phyloP scores from a whole-genome alignment of 257 asterid genomes.

The Salvia rosmarinus region DNA sequence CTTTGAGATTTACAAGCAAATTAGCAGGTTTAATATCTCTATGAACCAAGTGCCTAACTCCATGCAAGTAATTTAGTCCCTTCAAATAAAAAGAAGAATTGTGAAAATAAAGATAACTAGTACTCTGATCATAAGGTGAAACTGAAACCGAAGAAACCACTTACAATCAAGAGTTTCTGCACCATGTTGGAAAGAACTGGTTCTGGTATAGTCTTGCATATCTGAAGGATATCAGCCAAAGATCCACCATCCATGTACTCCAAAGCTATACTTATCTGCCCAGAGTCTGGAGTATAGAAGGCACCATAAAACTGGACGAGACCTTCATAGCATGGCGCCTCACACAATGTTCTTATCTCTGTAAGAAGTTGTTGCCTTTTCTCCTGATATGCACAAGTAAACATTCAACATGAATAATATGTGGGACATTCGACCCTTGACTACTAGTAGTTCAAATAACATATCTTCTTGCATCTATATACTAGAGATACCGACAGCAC shows the following conservation, averaged over 20 bases:
- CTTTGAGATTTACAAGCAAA: slow-evolving; percentile 89
- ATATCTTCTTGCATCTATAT: slow-evolving; percentile 17
- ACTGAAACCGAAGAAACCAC: slow-evolving; percentile 34
- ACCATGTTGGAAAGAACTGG: slow-evolving; percentile 79
- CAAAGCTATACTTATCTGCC: slow-evolving; percentile 95
- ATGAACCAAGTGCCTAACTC: slow-evolving; percentile 94
- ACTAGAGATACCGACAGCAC: not conserved
- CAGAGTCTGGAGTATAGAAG: slow-evolving; percentile 94
- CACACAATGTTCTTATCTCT: slow-evolving; percentile 91
- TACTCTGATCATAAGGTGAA: not conserved
- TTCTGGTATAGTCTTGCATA: slow-evolving; percentile 74
- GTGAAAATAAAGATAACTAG: slow-evolving; percentile 8
- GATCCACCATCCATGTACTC: slow-evolving; percentile 99
- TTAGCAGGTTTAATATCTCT: slow-evolving; percentile 99
- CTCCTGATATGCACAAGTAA: slow-evolving; percentile 59
- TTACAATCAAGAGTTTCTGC: slow-evolving; percentile 81
- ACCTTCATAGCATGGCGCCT: slow-evolving; percentile 90
- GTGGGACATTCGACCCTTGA: not conserved
- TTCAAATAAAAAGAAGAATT: slow-evolving; percentile 42
- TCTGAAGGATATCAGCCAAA: slow-evolving; percentile 77
- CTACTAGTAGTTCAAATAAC: slow-evolving; percentile 1
- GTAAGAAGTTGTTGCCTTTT: slow-evolving; percentile 97
- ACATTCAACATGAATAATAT: slow-evolving; percentile 23
- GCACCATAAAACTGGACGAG: slow-evolving; percentile 97
- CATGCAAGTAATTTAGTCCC: slow-evolving; percentile 94